Percentiles rank a stretch among this genome's conserved stretches.
These are phyloP conservation scores for Mitragyna speciosa DNA, from an alignment of 257 asterid genomes.

Conservation along the genomic window DNA sequence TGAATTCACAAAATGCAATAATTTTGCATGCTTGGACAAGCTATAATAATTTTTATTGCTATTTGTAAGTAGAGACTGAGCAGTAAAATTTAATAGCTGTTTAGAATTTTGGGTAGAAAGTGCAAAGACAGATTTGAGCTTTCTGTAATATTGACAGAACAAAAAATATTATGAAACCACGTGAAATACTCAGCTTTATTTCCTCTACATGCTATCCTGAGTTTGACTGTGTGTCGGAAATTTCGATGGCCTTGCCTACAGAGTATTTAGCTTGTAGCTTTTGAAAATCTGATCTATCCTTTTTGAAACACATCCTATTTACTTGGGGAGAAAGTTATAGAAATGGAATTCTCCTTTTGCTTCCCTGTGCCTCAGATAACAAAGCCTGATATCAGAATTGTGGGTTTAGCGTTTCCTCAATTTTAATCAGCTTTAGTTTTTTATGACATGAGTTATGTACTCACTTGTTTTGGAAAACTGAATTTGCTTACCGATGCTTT, in stretches of 20 bases:
- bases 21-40: not conserved
- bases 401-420: not conserved
- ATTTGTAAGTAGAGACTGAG: too few relatives aligned
- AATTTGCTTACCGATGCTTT: too few relatives aligned
- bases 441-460: too few relatives aligned
- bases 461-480: too few relatives aligned
- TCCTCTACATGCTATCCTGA: not conserved
- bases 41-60: too few relatives aligned
- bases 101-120: too few relatives aligned
- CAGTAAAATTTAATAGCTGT: too few relatives aligned
- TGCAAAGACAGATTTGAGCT: too few relatives aligned
- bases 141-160: too few relatives aligned
- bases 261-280: not conserved
- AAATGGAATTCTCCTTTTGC: not conserved
- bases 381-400: not conserved
- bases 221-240: not conserved
- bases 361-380: not conserved
- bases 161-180: too few relatives aligned
- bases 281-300: not conserved
- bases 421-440: too few relatives aligned
- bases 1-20: not conserved
- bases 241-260: not conserved
- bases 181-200: too few relatives aligned
- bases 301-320: not conserved
- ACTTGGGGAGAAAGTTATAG: not conserved